phyloP scores from a whole-genome alignment of 805 yeast species.

The Candida anglica region DNA sequence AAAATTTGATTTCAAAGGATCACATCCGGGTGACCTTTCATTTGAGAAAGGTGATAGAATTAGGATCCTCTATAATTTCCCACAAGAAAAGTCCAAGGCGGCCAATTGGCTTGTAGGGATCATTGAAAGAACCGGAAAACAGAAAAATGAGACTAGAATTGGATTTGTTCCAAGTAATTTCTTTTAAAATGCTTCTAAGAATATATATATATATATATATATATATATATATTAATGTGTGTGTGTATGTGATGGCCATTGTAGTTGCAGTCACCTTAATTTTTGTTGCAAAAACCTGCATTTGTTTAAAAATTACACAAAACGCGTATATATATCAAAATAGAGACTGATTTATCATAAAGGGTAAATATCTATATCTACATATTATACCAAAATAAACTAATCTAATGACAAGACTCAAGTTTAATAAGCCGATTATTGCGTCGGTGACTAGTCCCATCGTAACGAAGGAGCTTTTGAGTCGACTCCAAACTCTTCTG shows the following conservation, averaged over 20 bases:
- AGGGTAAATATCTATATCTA: not conserved
- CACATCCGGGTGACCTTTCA: constrained; percentile 34
- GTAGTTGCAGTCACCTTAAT: too few relatives aligned
- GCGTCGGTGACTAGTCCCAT: constrained; percentile 57
- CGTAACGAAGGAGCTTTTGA: constrained; percentile 56
- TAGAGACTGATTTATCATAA: not conserved
- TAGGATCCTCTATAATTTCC: constrained; percentile 30
- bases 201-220: too few relatives aligned
- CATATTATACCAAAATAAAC: not conserved
- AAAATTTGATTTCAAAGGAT: constrained; percentile 24
- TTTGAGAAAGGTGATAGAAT: constrained; percentile 29
- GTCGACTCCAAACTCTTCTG: constrained; percentile 52
- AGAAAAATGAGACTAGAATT: too few relatives aligned
- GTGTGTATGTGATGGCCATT: too few relatives aligned
- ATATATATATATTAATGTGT: too few relatives aligned
- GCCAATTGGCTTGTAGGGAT: constrained; percentile 33
- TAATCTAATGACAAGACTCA: constrained; percentile 6
- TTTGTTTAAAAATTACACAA: not conserved
- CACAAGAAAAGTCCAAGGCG: constrained; percentile 16
- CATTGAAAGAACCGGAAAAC: constrained; percentile 8
- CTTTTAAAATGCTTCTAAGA: constrained; percentile 5
- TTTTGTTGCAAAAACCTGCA: too few relatives aligned
- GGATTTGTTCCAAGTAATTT: constrained; percentile 37
- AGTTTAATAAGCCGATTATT: constrained; percentile 45
- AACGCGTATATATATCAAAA: not conserved